Conservation (phyloP, 371 early-diverging fungal species). For the Dichotomocladium elegans region DNA sequence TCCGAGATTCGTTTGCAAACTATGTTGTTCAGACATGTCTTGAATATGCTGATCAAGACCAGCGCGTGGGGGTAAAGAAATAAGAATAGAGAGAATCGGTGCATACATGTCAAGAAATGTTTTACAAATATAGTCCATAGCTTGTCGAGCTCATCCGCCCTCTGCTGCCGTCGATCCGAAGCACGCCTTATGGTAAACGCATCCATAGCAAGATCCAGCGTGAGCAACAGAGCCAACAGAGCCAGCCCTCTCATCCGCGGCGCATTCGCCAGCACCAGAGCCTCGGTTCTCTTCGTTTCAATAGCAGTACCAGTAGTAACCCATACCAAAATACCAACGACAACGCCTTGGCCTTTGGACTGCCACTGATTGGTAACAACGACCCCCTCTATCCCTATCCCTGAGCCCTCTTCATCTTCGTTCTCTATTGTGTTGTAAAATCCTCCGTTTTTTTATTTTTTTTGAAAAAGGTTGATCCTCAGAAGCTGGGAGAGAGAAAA, state of each 20-base stretch:
- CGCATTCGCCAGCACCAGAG: conserved; percentile 4
- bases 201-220: conserved; percentile 77
- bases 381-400: conserved; percentile 3
- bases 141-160: conserved; percentile 78
- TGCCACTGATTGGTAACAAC: conserved; percentile 9
- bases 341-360: background rate
- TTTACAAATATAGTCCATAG: too few relatives aligned
- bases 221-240: too few relatives aligned
- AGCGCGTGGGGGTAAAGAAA: conserved; percentile 56
- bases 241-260: too few relatives aligned
- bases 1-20: conserved; percentile 87
- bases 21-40: conserved; percentile 91
- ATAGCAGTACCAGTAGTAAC: background rate
- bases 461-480: background rate
- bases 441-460: background rate
- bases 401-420: background rate
- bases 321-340: background rate
- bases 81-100: background rate
- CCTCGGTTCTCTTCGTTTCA: background rate
- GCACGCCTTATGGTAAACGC: conserved; percentile 87
- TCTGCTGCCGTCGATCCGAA: conserved; percentile 72
- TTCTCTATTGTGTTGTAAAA: background rate
- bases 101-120: background rate
- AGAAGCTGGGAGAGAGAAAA: too few relatives aligned
- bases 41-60: conserved; percentile 79